Percentiles rank a stretch among this genome's conserved stretches.
Conservation (phyloP, 495 filamentous ascomycete species). For the Talaromyces ruber region DNA sequence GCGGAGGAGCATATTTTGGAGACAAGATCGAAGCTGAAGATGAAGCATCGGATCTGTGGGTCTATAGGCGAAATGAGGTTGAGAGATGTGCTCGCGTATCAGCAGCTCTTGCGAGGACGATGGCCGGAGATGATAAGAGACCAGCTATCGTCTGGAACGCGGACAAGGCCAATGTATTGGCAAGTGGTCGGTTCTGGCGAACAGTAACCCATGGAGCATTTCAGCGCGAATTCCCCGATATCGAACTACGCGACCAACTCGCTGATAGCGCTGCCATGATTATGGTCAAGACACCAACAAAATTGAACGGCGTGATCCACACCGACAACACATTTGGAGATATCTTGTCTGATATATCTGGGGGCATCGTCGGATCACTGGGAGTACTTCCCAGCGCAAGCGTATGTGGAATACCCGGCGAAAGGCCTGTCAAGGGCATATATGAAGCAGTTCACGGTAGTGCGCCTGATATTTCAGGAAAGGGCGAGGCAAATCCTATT, state of each 20-base stretch:
- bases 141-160: conserved; percentile 70
- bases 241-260: conserved; percentile 77
- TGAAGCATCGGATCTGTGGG: conserved; percentile 80
- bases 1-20: conserved; percentile 49
- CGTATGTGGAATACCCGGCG: conserved; percentile 70
- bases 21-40: conserved; percentile 36
- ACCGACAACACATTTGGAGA: conserved; percentile 91
- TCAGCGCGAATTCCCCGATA: conserved; percentile 69
- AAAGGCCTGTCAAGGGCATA: conserved; percentile 44
- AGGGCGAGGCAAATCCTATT: conserved; percentile 74
- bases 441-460: conserved; percentile 90
- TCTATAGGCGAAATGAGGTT: conserved; percentile 83
- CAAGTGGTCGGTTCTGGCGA: conserved; percentile 84
- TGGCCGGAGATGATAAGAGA: conserved; percentile 71
- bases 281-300: conserved; percentile 62
- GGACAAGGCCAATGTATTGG: conserved; percentile 94
- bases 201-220: conserved; percentile 53
- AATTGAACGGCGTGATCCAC: conserved; percentile 84
- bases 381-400: conserved; percentile 82
- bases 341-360: conserved; percentile 88
- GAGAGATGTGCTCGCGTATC: conserved; percentile 81
- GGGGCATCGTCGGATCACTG: conserved; percentile 78
- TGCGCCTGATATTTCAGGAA: conserved; percentile 82
- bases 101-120: conserved; percentile 70
- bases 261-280: conserved; percentile 42